Evolutionary conservation across 306 rosid genomes (phyloP).

Genomic region (Senna tora): DNA sequence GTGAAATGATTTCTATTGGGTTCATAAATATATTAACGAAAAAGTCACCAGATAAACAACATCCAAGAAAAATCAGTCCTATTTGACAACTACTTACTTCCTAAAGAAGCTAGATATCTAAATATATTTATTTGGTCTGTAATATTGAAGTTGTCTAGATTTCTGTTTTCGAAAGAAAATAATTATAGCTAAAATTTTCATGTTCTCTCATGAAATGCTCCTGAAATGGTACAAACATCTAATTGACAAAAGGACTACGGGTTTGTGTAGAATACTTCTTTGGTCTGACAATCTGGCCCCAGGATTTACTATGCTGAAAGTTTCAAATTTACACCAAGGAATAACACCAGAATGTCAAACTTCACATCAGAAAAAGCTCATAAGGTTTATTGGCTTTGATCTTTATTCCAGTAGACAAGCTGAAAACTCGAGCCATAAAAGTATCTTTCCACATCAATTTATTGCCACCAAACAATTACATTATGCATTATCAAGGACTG

Average conservation of each 20-base stretch:
- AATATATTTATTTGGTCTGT: constrained; percentile 1
- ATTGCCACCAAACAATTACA: neutral
- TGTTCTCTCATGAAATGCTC: neutral
- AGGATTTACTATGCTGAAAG: neutral
- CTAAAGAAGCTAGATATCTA: constrained; percentile 26
- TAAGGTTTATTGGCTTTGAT: neutral
- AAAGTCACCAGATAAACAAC: constrained; percentile 5
- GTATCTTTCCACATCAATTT: neutral
- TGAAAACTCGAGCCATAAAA: neutral
- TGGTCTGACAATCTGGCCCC: neutral
- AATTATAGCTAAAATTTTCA: neutral
- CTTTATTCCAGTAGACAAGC: neutral
- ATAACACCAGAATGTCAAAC: neutral
- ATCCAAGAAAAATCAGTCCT: neutral
- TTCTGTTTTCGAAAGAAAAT: neutral
- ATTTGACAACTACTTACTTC: constrained; percentile 21
- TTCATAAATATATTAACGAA: constrained; percentile 8
- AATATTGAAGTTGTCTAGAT: constrained; percentile 20
- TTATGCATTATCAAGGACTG: neutral
- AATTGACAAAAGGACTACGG: too few relatives aligned
- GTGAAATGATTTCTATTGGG: constrained; percentile 17
- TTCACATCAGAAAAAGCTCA: neutral
- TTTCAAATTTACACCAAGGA: neutral
- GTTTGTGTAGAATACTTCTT: neutral
- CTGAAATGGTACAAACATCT: neutral